Percentiles rank a stretch among this genome's conserved stretches.
phyloP scores from a whole-genome alignment of 495 filamentous ascomycete genomes.

The Podospora pseudocomata region DNA sequence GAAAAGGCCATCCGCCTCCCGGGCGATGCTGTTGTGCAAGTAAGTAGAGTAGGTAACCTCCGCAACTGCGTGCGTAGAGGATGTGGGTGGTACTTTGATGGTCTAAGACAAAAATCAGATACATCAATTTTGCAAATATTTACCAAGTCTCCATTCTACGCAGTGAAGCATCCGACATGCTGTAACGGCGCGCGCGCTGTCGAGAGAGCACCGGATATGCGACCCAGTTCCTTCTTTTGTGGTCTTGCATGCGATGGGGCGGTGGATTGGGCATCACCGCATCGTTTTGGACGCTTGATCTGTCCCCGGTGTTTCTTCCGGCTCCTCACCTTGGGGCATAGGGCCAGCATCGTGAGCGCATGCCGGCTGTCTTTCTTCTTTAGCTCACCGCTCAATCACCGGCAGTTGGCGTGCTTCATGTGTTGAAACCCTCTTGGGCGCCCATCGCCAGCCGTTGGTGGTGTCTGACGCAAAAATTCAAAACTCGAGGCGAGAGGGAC shows the following conservation, averaged over 20 bases:
- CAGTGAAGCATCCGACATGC: background rate
- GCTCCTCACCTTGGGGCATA: constrained; percentile 13
- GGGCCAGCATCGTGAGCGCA: constrained; percentile 17
- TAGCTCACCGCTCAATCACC: constrained; percentile 15
- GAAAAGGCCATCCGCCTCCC: background rate
- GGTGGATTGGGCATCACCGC: constrained; percentile 21
- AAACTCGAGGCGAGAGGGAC: background rate
- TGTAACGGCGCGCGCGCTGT: constrained; percentile 7
- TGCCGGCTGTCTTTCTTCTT: constrained; percentile 1
- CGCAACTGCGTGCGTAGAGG: constrained; percentile 14
- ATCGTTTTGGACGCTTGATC: constrained; percentile 10
- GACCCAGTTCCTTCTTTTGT: background rate
- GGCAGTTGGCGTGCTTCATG: background rate
- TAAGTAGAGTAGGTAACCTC: constrained; percentile 12
- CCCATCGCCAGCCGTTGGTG: background rate
- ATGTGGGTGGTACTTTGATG: constrained; percentile 5
- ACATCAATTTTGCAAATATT: background rate
- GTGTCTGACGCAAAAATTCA: background rate
- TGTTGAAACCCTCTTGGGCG: background rate
- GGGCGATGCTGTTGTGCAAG: constrained; percentile 7
- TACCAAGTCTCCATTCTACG: background rate
- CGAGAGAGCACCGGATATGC: constrained; percentile 6
- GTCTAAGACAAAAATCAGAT: constrained; percentile 9
- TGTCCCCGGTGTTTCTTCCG: background rate
- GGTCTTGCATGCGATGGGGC: constrained; percentile 8